These are phyloP conservation scores for Debaryomyces singareniensis DNA, from an alignment of 1,139 yeast species.

Conservation along the genomic window DNA sequence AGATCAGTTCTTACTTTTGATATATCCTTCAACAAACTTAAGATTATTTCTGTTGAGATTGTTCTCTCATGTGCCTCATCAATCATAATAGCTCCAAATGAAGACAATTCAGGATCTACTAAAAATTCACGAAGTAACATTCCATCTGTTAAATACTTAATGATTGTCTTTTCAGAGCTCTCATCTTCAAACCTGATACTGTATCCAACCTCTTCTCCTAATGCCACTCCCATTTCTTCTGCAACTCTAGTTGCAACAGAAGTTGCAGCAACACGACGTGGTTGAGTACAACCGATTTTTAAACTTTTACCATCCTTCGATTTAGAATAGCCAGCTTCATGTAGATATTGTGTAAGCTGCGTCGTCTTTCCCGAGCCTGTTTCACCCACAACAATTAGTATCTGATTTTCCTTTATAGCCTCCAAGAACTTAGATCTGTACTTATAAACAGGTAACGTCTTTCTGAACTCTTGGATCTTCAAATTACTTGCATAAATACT, in stretches of 20 bases:
- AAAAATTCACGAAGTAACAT: conserved; percentile 82
- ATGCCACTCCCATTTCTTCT: conserved; percentile 19
- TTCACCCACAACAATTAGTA: conserved; percentile 84
- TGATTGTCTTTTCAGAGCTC: conserved; percentile 47
- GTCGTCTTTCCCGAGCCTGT: conserved; percentile 44
- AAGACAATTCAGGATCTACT: conserved; percentile 61
- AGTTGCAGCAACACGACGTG: conserved; percentile 92
- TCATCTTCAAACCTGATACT: conserved; percentile 80
- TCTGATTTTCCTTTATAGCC: conserved; percentile 60
- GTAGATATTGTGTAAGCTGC: conserved; percentile 33
- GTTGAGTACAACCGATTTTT: conserved; percentile 88
- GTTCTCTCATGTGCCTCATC: conserved; percentile 98
- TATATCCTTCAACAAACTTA: conserved; percentile 76
- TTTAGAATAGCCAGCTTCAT: conserved; percentile 39
- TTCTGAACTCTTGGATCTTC: conserved; percentile 46
- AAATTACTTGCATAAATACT: conserved; percentile 12
- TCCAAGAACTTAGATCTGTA: conserved; percentile 59
- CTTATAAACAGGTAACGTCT: conserved; percentile 70
- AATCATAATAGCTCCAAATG: conserved; percentile 79
- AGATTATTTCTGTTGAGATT: conserved; percentile 80
- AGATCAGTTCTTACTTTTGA: conserved; percentile 59
- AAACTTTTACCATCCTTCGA: conserved; percentile 23
- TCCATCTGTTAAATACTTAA: conserved; percentile 88
- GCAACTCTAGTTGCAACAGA: conserved; percentile 67
- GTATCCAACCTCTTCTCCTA: conserved; percentile 72